Conservation (phyloP, 73 alveolate genomes). For the Stentor coeruleus region DNA sequence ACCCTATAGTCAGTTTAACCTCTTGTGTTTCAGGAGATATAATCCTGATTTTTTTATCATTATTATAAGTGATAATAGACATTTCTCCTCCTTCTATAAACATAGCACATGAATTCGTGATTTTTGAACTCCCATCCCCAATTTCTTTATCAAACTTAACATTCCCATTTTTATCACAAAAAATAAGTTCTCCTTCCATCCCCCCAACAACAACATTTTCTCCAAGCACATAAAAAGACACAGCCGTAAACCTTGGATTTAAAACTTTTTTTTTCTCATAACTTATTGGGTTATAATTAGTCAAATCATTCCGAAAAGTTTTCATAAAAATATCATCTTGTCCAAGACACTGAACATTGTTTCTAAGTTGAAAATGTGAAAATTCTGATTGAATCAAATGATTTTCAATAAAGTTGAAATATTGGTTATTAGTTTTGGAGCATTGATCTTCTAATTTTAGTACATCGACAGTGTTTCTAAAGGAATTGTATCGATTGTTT, state of each 20-base stretch:
- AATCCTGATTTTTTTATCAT: slow-evolving; percentile 23
- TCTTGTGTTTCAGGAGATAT: background rate
- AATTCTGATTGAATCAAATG: background rate
- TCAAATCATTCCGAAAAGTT: background rate
- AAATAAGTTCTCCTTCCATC: slow-evolving; percentile 17
- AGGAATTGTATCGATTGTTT: background rate
- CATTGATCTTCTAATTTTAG: background rate
- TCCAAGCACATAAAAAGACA: background rate
- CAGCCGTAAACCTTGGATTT: background rate
- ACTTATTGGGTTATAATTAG: background rate
- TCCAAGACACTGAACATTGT: background rate
- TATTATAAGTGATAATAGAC: background rate
- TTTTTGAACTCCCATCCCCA: background rate
- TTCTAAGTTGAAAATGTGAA: slow-evolving; percentile 7
- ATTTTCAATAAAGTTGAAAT: background rate
- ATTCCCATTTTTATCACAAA: background rate
- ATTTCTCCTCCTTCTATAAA: background rate
- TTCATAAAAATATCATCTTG: background rate
- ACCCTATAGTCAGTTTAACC: background rate
- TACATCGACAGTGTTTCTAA: background rate
- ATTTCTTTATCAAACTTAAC: background rate
- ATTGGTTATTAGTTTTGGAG: too few relatives aligned
- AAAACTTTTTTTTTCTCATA: background rate
- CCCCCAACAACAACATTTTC: slow-evolving; percentile 22
- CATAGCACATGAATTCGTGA: background rate